These are phyloP conservation scores for Pisolithus tinctorius DNA, from an alignment of 768 basidiomycete species.

Conservation along the genomic window DNA sequence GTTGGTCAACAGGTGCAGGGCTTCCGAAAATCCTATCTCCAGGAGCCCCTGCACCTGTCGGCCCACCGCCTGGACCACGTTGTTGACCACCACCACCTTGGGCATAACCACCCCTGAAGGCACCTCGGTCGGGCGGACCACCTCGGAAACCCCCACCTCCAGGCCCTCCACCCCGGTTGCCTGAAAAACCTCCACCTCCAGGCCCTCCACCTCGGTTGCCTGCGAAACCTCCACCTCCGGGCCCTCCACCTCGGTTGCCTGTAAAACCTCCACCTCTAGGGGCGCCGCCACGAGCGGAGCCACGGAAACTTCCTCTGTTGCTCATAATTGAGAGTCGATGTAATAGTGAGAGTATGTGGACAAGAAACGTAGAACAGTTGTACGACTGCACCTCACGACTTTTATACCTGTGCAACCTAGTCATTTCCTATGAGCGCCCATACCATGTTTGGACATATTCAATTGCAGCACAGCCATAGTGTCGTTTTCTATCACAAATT, in stretches of 20 bases:
- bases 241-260: slow-evolving; percentile 6
- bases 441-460: background rate
- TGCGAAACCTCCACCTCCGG: background rate
- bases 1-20: slow-evolving; percentile 28
- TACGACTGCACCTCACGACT: too few relatives aligned
- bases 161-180: slow-evolving; percentile 6
- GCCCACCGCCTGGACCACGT: slow-evolving; percentile 21
- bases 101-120: slow-evolving; percentile 10
- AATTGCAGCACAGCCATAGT: too few relatives aligned
- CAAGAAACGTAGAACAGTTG: background rate
- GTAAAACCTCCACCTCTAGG: slow-evolving; percentile 6
- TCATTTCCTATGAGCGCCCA: too few relatives aligned
- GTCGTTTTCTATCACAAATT: too few relatives aligned
- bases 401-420: too few relatives aligned
- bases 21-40: slow-evolving; percentile 24
- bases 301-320: background rate
- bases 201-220: background rate
- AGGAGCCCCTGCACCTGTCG: slow-evolving; percentile 20
- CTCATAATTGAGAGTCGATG: background rate
- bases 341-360: background rate
- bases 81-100: slow-evolving; percentile 11
- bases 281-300: background rate
- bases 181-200: slow-evolving; percentile 5
- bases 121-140: background rate
- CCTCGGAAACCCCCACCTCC: slow-evolving; percentile 9